Conservation (phyloP, 2,329 filamentous ascomycete species). For the Orbilia javanica region DNA sequence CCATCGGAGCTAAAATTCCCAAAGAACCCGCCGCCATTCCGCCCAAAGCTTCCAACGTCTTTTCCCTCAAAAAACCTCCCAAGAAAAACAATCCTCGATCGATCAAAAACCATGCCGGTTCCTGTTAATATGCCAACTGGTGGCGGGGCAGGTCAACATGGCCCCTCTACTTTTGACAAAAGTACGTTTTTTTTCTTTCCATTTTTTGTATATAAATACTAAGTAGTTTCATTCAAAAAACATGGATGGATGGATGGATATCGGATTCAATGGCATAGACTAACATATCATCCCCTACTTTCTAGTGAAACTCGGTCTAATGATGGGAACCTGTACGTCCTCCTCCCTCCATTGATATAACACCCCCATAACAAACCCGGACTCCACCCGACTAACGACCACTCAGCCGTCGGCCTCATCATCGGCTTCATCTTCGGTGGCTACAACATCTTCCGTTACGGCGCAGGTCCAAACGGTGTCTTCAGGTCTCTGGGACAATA, state of each 20-base stretch:
- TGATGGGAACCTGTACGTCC: constrained; percentile 96
- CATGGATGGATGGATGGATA: no score
- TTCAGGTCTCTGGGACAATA: constrained; percentile 95
- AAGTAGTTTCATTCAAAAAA: no score
- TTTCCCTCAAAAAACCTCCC: neutral
- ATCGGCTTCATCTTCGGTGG: constrained; percentile 98
- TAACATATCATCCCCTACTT: constrained; percentile 63
- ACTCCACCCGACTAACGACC: neutral
- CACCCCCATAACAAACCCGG: constrained; percentile 30
- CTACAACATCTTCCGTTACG: constrained; percentile 94
- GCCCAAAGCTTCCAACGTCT: constrained; percentile 12
- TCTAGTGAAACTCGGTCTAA: constrained; percentile 94
- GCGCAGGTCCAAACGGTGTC: constrained; percentile 91
- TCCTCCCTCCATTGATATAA: constrained; percentile 19
- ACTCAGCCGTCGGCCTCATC: constrained; percentile 87
- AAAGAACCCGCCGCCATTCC: constrained; percentile 22
- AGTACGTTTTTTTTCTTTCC: constrained; percentile 65
- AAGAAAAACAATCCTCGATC: neutral
- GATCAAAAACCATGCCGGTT: constrained; percentile 55
- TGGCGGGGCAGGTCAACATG: constrained; percentile 61
- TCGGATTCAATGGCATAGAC: no score
- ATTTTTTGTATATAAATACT: no score
- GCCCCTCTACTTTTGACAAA: constrained; percentile 71
- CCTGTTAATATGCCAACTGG: constrained; percentile 55
- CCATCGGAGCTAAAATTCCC: constrained; percentile 39